Conservation (phyloP, 1,139 yeast genomes). For the Protomyces arabidopsidicola region DNA sequence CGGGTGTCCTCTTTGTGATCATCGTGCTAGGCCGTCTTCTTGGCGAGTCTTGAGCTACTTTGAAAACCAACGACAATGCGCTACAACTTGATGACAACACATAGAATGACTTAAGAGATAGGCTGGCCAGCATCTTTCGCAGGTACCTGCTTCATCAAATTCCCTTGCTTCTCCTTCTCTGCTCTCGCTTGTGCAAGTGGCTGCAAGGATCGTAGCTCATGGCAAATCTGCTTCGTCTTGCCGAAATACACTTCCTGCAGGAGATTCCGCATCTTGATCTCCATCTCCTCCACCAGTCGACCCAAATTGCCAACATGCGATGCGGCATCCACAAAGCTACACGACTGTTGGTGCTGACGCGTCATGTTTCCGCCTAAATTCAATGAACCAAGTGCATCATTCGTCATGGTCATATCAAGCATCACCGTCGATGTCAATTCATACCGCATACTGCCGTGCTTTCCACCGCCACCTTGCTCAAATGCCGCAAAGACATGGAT, state of each 20-base stretch:
- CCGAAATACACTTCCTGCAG: conserved; percentile 93
- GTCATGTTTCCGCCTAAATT: conserved; percentile 78
- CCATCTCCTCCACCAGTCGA: conserved; percentile 77
- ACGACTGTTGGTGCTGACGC: conserved; percentile 58
- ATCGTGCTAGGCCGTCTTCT: neutral
- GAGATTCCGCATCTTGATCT: conserved; percentile 77
- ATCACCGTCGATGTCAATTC: conserved; percentile 85
- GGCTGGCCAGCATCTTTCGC: neutral
- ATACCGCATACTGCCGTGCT: conserved; percentile 49
- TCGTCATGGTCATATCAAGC: conserved; percentile 53
- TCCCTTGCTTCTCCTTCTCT: neutral
- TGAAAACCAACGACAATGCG: no score
- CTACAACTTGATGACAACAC: no score
- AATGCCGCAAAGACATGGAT: conserved; percentile 85
- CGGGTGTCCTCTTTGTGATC: neutral
- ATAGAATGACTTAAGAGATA: neutral
- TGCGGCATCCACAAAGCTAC: conserved; percentile 46
- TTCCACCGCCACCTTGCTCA: conserved; percentile 36
- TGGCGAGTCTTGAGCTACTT: neutral
- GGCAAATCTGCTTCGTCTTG: conserved; percentile 79
- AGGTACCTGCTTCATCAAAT: conserved; percentile 7
- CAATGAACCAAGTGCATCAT: conserved; percentile 42
- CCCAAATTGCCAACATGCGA: conserved; percentile 84
- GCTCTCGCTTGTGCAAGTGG: conserved; percentile 1
- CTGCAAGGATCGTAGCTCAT: conserved; percentile 57